These are phyloP conservation scores for Microbotryum intermedium DNA, from an alignment of 1,284 basidiomycete genomes.

Conservation along the genomic window DNA sequence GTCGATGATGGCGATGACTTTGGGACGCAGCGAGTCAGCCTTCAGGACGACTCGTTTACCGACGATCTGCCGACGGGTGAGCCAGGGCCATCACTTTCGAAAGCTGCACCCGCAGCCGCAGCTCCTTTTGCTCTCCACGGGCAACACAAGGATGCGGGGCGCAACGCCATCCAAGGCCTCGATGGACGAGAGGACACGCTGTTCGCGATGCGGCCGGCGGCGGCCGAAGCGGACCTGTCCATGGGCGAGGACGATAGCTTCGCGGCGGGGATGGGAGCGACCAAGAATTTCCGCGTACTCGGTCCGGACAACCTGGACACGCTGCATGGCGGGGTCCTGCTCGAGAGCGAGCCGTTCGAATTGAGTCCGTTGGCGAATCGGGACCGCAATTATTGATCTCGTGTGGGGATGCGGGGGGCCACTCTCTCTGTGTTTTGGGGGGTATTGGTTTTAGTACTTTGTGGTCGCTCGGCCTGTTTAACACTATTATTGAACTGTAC, in stretches of 20 bases:
- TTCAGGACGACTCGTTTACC: neutral
- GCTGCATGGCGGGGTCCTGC: slow-evolving; percentile 30
- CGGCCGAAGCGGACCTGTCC: neutral
- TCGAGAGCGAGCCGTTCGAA: slow-evolving; percentile 29
- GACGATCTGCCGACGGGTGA: neutral
- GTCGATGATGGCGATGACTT: slow-evolving; percentile 21
- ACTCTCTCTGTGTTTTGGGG: too few species aligned
- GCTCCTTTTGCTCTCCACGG: neutral
- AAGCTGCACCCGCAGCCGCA: too few species aligned
- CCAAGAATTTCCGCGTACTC: slow-evolving; percentile 25
- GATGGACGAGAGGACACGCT: slow-evolving; percentile 30
- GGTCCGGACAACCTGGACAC: slow-evolving; percentile 30
- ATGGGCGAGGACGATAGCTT: slow-evolving; percentile 12
- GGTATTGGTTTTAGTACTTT: too few species aligned
- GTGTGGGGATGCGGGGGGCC: too few species aligned
- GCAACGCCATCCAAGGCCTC: neutral
- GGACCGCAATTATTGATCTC: too few species aligned
- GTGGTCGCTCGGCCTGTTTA: too few species aligned
- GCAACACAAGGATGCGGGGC: neutral
- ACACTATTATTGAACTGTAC: too few species aligned
- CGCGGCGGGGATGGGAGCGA: neutral
- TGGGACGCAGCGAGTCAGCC: neutral
- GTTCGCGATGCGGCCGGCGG: slow-evolving; percentile 17
- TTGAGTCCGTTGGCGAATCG: slow-evolving; percentile 17
- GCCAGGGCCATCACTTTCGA: too few species aligned